phyloP scores from a whole-genome alignment of 2,329 filamentous ascomycete species.

The Aspergillus brasiliensis region DNA sequence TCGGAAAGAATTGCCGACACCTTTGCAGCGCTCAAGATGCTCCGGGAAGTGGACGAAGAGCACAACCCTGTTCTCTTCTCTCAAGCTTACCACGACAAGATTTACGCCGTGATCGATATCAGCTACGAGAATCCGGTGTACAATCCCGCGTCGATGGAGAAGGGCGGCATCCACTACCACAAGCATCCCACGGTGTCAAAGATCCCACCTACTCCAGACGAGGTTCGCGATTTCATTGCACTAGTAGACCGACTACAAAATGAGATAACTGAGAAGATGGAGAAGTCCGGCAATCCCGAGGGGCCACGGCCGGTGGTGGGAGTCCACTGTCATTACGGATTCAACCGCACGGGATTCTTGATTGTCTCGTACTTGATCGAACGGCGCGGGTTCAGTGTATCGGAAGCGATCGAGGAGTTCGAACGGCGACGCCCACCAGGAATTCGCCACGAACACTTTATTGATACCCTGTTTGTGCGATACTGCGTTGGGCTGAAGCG shows the following conservation, averaged over 20 bases:
- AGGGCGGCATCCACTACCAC: conserved; percentile 69
- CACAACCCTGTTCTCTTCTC: conserved; percentile 78
- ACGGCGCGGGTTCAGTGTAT: conserved; percentile 68
- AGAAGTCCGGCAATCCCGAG: conserved; percentile 45
- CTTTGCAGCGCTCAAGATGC: conserved; percentile 89
- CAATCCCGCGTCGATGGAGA: conserved; percentile 70
- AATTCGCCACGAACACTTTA: conserved; percentile 86
- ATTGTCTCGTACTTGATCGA: conserved; percentile 91
- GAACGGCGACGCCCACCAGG: conserved; percentile 72
- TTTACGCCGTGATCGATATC: conserved; percentile 84
- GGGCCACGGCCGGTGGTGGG: conserved; percentile 60
- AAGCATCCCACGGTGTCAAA: conserved; percentile 94
- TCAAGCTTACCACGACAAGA: conserved; percentile 63
- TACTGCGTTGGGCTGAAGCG: conserved; percentile 62
- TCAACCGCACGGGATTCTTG: conserved; percentile 91
- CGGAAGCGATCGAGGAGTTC: conserved; percentile 80
- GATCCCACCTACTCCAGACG: conserved; percentile 70
- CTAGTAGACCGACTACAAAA: conserved; percentile 62
- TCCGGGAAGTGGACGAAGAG: conserved; percentile 81
- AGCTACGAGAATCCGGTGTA: conserved; percentile 90
- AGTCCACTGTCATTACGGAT: conserved; percentile 94
- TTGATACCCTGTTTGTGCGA: conserved; percentile 78
- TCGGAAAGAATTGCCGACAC: conserved; percentile 75
- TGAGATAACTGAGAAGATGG: conserved; percentile 53
- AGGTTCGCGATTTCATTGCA: conserved; percentile 61